A percentile compares a stretch with the other conserved stretches of the same genome.
Conservation (phyloP, 768 basidiomycete species). For the Boletus barrowsii region DNA sequence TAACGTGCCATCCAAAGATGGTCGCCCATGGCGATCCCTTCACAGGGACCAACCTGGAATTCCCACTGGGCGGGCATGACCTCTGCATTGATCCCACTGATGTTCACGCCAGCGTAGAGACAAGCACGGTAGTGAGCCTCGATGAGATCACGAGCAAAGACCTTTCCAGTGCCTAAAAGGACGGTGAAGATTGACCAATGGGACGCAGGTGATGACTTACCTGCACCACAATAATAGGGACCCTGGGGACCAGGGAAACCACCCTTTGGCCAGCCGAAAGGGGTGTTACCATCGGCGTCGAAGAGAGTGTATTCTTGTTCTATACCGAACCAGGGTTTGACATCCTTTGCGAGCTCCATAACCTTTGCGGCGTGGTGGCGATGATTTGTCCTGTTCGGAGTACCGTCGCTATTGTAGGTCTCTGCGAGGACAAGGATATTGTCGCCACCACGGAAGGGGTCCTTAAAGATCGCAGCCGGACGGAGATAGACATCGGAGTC, state of each 20-base stretch:
- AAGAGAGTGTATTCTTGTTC: slow-evolving; percentile 99
- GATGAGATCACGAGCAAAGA: slow-evolving; percentile 96
- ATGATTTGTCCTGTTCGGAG: slow-evolving; percentile 94
- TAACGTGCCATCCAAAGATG: slow-evolving; percentile 99
- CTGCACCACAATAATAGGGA: slow-evolving; percentile 99
- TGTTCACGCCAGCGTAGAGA: slow-evolving; percentile 92
- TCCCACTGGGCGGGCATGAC: slow-evolving; percentile 99
- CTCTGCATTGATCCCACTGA: slow-evolving; percentile 99
- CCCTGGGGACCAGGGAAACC: slow-evolving; percentile 99
- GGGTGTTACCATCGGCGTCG: slow-evolving; percentile 77
- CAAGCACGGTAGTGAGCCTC: slow-evolving; percentile 99
- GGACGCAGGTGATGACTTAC: slow-evolving; percentile 35
- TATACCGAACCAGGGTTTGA: slow-evolving; percentile 92
- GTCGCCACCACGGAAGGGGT: slow-evolving; percentile 98
- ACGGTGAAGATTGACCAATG: slow-evolving; percentile 5
- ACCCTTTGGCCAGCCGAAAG: slow-evolving; percentile 96
- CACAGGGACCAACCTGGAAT: slow-evolving; percentile 99
- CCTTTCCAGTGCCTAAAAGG: slow-evolving; percentile 83
- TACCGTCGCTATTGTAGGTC: slow-evolving; percentile 98
- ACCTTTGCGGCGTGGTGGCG: slow-evolving; percentile 92
- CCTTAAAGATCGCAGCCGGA: slow-evolving; percentile 95
- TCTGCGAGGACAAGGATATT: slow-evolving; percentile 97
- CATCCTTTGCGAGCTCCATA: slow-evolving; percentile 87
- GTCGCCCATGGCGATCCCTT: slow-evolving; percentile 98
- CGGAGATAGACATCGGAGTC: slow-evolving; percentile 99